Base-by-base conservation (phyloP, 495 filamentous ascomycete species). In the Aspergillus ostianus region DNA sequence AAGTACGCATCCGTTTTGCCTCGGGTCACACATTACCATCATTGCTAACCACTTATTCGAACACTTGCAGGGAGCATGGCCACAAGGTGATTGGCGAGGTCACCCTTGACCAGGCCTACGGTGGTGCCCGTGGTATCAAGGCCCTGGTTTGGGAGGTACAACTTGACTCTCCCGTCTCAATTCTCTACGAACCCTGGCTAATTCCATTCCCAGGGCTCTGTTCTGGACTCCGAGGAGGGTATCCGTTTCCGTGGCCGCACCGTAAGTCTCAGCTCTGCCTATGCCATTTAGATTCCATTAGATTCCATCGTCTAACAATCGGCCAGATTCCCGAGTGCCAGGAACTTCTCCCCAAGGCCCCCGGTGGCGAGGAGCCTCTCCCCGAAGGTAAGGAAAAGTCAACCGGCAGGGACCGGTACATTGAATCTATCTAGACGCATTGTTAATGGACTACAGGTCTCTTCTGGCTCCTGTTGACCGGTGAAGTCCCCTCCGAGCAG, bases 211-310 rank as follows among this genome's bases (percentile, higher is more conserved):
- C 64, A 87, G 85, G 94, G 94, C 62, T 98, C 94, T 64, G 95
- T 98, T 69, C 88, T 98, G 60, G 94, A 98, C 78, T 85, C 92
- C 47, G 93, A 98, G 83, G 93, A 98, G 83, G 94, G 94, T 79
- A 98, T 98, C 79, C 91, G 95, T 63, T 98, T 98, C 85, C 86
- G 95, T 74, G 94, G 95, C 78, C 91, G 90, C 82, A 98, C 94
- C 58, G 85, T 87, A 73, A 73, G 82, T 76, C n/a, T 21, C 18
- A 27, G 18, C 26, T 2, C 27, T 32, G 52, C 55, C 19, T 49
- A 18, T 41, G 47, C 8, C 45, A 19, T 20, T 12, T 29, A 49
- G 5, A 7, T 47, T 53, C 45, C 10, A 53, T 12, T 29, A 49
- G 5, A 7, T 47, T 53, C 45, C 10, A 53, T 8, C 54, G 51